Base-by-base conservation (phyloP, 2,329 filamentous ascomycete genomes). In the Neopestalotiopsis sp. region DNA sequence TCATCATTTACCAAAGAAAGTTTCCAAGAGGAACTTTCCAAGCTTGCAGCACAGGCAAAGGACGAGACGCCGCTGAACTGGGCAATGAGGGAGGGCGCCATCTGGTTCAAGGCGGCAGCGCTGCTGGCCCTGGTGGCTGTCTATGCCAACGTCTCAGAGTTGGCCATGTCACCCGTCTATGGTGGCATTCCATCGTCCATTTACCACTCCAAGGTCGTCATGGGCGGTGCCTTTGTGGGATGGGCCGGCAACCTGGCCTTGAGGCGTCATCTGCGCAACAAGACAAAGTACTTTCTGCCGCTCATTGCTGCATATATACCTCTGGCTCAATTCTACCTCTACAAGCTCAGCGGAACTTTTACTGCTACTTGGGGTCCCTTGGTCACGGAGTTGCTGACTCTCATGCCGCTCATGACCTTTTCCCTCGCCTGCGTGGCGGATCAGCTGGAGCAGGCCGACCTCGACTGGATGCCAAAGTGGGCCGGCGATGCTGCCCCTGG, bases 91-190 rank as follows among this genome's bases (percentile, higher is more conserved):
- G 85, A 87, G 71, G 72, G 74, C 38, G 71, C 78, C 63, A 72
- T 85, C 69, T 86, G 86, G 70, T 74, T 79, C 71, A 81, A 81
- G 71, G 79, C 82, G 2, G 72, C 76, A 24, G 75, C 79, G n/a
- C 76, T 91, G 17, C 81, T 91, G 71, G 73, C 83, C 32, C 82
- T 92, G 61, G 85, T 88, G 10, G 92, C 90, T 59, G 77, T 91
- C 57, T 90, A 88, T 70, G 91, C 92, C 61, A 89, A 90, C 71
- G 88, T 92, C 69, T 95, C 93, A 0, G 89, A 94, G 77, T 85
- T 94, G 71, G 91, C 89, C 53, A 85, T 98, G 42, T 93, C 94
- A 24, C 96, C 96, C 1, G 92, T 97, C 12, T 98, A 97, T 80
- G 96, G 96, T 66, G 90, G 91, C 17, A 93, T 97, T 49, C 93